These are phyloP conservation scores for Santalum album DNA, from an alignment of 164 flowering plant species.

Conservation along the genomic window DNA sequence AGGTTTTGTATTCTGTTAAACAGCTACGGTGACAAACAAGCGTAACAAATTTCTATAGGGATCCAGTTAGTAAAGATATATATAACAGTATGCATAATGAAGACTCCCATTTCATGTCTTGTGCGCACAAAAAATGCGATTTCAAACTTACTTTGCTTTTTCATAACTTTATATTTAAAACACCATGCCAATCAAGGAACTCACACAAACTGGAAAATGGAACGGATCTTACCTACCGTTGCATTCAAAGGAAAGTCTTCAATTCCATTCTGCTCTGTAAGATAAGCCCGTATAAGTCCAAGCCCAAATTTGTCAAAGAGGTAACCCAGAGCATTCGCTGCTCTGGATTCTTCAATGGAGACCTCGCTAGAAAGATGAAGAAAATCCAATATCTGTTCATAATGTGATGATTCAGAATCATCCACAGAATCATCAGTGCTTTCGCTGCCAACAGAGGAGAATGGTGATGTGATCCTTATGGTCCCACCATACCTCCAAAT, in stretches of 20 bases:
- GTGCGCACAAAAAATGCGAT: too few species aligned
- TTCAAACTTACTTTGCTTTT: too few species aligned
- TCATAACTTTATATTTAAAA: neutral
- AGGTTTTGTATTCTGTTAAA: neutral
- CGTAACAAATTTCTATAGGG: neutral
- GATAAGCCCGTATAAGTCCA: constrained; percentile 49
- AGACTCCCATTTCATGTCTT: too few species aligned
- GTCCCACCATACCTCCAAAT: constrained; percentile 87
- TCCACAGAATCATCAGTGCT: constrained; percentile 57
- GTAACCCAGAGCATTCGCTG: constrained; percentile 38
- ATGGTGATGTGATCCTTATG: constrained; percentile 49
- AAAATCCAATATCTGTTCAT: constrained; percentile 50
- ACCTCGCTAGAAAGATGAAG: constrained; percentile 48
- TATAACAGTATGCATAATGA: too few species aligned
- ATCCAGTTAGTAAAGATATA: too few species aligned
- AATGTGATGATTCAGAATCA: constrained; percentile 42
- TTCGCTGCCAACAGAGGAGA: constrained; percentile 43
- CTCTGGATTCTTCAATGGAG: constrained; percentile 49
- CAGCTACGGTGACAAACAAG: neutral
- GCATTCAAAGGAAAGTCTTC: constrained; percentile 59
- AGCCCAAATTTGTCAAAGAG: constrained; percentile 69
- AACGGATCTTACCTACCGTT: constrained; percentile 76
- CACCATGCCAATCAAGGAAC: neutral
- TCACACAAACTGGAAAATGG: neutral
- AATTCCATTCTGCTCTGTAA: constrained; percentile 36